Base-by-base conservation (phyloP, 164 flowering plant species). In the Paratinospora sagittata region DNA sequence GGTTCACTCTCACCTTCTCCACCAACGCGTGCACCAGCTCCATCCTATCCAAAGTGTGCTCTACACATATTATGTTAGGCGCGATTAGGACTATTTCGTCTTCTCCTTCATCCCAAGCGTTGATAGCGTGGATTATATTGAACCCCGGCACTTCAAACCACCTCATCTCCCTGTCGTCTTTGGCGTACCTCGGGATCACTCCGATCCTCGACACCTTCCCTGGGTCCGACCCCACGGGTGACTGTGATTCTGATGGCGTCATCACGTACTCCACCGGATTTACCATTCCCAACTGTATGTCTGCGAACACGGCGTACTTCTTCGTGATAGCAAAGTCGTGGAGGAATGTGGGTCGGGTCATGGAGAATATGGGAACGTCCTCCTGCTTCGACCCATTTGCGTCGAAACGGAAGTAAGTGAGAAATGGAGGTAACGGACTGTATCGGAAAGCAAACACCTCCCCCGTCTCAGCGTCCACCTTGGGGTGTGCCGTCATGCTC, bases 401-500 rank as follows among this genome's bases (percentile, higher is more conserved):
- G 58, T 78, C 79, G 73, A 89, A 81, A 0, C 84, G 80, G 77
- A 87, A 92, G 72, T 37, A 85, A 0, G 92, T 82, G 6, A 92
- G 76, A 47, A 84, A 90, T 0, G 96, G 97, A 10, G 88, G 88
- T 4, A 84, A 19, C 0, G 89, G 88, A 3, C 86, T 81, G 73
- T 85, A 88, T 1, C 88, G 77, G 78, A 85, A 92, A 0, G 90
- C 92, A 30, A 90, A 92, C 2, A 83, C 75, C 74, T 92, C 97
- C 0, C 87, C 84, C 0, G 92, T 88, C 0, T 83, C 81, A 0
- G 81, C 67, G 68, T 92, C 96, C 2, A 80, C 49, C 75, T 89
- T 90, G 19, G 97, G 96, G 75, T 93, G 97, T 0, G 97, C 93
- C 0, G 97, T 93, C 96, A 93, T 91, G 81, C 80, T 87, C 84